Conservation (phyloP, 78 protist genomes). For the Monocercomonoides exilis region DNA sequence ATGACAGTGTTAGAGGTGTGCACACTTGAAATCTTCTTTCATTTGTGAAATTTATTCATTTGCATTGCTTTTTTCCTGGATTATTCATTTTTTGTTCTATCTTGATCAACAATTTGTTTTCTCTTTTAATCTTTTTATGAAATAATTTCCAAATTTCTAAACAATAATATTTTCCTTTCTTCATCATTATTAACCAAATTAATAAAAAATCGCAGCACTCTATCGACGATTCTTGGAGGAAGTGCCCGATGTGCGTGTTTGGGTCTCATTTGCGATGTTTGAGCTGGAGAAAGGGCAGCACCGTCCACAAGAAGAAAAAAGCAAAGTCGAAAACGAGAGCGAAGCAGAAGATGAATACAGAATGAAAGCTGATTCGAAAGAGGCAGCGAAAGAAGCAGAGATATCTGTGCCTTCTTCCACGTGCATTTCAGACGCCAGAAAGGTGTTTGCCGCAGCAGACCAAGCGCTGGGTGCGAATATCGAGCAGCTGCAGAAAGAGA, state of each 20-base stretch:
- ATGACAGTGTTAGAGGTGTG: constrained; percentile 32
- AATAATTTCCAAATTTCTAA: neutral
- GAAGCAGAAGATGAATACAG: no score
- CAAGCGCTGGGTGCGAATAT: neutral
- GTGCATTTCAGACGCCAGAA: neutral
- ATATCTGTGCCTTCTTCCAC: neutral
- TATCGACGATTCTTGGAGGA: neutral
- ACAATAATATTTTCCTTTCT: constrained; percentile 59
- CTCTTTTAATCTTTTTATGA: neutral
- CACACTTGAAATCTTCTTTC: no score
- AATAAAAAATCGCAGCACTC: constrained; percentile 20
- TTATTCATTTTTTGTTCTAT: neutral
- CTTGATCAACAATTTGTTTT: no score
- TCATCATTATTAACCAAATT: constrained; percentile 65
- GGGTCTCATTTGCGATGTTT: neutral
- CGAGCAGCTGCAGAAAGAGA: constrained; percentile 17
- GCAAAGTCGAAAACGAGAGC: no score
- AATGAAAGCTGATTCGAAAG: neutral
- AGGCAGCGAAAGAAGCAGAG: neutral
- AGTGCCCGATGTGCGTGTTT: neutral
- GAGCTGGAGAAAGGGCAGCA: neutral
- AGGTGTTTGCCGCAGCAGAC: neutral
- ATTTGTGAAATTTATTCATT: neutral
- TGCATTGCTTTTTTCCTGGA: neutral
- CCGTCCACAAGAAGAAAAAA: neutral